Base-by-base conservation (phyloP, 2,329 filamentous ascomycete species). In the Stachybotrys elegans region DNA sequence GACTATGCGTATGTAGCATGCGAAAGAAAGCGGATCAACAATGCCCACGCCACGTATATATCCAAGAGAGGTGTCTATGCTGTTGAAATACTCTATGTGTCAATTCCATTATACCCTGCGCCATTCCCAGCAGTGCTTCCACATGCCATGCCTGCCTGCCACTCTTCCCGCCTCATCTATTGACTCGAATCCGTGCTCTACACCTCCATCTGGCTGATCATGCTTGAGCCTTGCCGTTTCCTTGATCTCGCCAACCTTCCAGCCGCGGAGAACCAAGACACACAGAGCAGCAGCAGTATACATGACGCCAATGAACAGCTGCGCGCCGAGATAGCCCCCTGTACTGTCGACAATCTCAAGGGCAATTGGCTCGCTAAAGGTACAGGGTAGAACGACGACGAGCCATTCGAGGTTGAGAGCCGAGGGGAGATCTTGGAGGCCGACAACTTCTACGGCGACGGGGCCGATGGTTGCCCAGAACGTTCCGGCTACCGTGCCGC, bases 331-430 rank as follows among this genome's bases (percentile, higher is more conserved):
- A 43, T 75, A 76, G 2, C 69, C 67, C 32, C 59, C 53, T 1
- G 55, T 49, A 38, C 1, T 67, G 63, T 0, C 60, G 48, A 23
- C 53, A 56, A 83, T 67, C 27, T 71, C 63, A 21, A 83, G 60
- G 3, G 70, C 79, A 53, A 83, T 82, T 3, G 74, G 72, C 51
- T 81, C 76, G 22, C 76, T 70, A 49, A 79, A 86, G 0, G 82
- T 87, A 3, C 77, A 75, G 1, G 84, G 85, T 5, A 86, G 56
- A 5, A 82, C 78, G 11, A 88, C 68, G 2, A 81, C 68, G 23
- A 88, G 57, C 84, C 84, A 88, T n/a, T 79, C 75, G 13, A 88
- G 71, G 31, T 78, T 84, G 32, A 89, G 60, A 0, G 65, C 71
- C 62, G 80, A 77, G 2, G 84, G 82, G 11, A 88, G 67, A 27